phyloP scores from a whole-genome alignment of 2,329 filamentous ascomycete genomes.

The Dactylellina leptospora region DNA sequence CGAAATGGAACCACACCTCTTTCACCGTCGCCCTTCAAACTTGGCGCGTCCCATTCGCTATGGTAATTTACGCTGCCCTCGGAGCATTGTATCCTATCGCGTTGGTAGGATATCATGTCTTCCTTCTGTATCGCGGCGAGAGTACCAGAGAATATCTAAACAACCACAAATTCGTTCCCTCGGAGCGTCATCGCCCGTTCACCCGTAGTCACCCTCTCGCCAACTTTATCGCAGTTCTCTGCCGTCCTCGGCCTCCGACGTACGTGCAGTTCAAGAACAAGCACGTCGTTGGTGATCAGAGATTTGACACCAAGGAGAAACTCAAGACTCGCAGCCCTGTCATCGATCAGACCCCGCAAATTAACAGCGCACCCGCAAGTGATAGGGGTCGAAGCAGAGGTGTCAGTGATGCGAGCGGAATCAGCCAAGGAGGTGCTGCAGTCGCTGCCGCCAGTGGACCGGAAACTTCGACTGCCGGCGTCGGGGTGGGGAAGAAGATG shows the following conservation, averaged over 20 bases:
- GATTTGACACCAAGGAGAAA: constrained; percentile 67
- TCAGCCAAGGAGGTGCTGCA: constrained; percentile 29
- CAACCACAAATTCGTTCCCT: constrained; percentile 91
- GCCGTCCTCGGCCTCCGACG: constrained; percentile 82
- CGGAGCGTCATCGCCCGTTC: constrained; percentile 89
- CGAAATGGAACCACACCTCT: constrained; percentile 69
- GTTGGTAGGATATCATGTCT: constrained; percentile 87
- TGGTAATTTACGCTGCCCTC: constrained; percentile 83
- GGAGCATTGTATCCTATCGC: constrained; percentile 81
- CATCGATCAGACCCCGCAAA: constrained; percentile 26
- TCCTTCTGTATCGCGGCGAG: constrained; percentile 88
- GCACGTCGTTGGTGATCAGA: constrained; percentile 83
- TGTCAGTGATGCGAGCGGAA: constrained; percentile 39
- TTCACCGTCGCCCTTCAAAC: constrained; percentile 75
- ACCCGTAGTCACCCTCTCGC: constrained; percentile 77
- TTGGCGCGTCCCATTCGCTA: constrained; percentile 83
- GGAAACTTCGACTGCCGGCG: constrained; percentile 25
- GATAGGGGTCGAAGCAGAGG: constrained; percentile 43
- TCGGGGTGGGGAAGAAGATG: constrained; percentile 36
- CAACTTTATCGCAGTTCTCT: constrained; percentile 84
- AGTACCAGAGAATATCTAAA: constrained; percentile 93
- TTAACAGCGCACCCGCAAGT: constrained; percentile 7
- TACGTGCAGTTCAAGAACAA: constrained; percentile 79
- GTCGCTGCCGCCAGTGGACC: constrained; percentile 33
- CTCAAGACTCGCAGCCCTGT: constrained; percentile 40